A percentile compares a stretch with the other conserved stretches of the same genome.
These are phyloP conservation scores for Rhodotorula sp. DNA, from an alignment of 1,284 basidiomycete species.

Conservation along the genomic window DNA sequence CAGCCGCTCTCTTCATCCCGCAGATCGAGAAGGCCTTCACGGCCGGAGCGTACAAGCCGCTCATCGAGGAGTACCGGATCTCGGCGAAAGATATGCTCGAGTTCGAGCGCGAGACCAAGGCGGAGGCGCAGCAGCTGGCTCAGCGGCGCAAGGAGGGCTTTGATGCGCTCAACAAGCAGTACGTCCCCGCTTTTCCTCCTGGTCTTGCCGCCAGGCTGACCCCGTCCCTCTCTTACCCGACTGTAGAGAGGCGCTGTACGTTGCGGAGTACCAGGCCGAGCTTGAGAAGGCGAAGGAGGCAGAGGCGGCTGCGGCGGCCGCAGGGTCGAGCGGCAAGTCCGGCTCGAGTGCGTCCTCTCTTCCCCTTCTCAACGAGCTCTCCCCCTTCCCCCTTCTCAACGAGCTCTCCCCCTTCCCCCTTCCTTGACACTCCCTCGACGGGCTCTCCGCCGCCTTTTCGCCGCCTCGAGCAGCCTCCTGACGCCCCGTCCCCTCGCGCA, in stretches of 20 bases:
- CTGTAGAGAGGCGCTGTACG: slow-evolving; percentile 17
- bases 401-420: too few relatives aligned
- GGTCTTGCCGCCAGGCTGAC: background rate
- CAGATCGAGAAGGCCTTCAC: slow-evolving; percentile 64
- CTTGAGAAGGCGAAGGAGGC: slow-evolving; percentile 15
- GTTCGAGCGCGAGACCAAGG: slow-evolving; percentile 8
- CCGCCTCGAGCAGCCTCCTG: background rate
- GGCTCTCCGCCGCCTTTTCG: too few relatives aligned
- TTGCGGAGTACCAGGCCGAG: slow-evolving; percentile 20
- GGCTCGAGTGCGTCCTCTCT: background rate
- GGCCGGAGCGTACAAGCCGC: slow-evolving; percentile 63
- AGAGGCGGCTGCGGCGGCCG: slow-evolving; percentile 1
- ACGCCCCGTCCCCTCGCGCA: background rate
- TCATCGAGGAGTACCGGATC: slow-evolving; percentile 51
- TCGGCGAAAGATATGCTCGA: slow-evolving; percentile 27
- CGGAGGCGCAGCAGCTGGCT: slow-evolving; percentile 1
- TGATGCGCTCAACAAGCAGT: slow-evolving; percentile 16
- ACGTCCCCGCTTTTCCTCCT: background rate
- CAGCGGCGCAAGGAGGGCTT: slow-evolving; percentile 13
- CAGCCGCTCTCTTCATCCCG: background rate
- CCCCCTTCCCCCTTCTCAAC: background rate
- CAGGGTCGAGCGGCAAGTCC: slow-evolving; percentile 10
- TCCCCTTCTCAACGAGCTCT: too few relatives aligned
- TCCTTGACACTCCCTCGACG: too few relatives aligned
- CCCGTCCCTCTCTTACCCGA: background rate